phyloP scores from a whole-genome alignment of 1,284 basidiomycete genomes.

The Cerrena zonata region DNA sequence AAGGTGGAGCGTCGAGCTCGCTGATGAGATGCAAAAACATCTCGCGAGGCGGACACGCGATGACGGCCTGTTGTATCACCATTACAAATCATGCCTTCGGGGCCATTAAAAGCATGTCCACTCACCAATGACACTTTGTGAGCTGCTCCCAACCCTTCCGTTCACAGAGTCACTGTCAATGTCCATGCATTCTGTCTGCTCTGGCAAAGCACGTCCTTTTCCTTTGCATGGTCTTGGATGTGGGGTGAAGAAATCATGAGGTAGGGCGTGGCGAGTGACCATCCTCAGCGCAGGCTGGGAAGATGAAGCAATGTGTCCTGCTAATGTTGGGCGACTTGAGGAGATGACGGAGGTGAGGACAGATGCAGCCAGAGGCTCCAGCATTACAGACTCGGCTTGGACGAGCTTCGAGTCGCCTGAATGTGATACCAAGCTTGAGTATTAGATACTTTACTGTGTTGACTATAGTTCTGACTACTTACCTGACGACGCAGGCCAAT shows the following conservation, averaged over 20 bases:
- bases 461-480: neutral
- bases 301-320: conserved; percentile 17
- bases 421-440: neutral
- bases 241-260: conserved; percentile 51
- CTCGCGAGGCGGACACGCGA: conserved; percentile 9
- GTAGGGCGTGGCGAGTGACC: conserved; percentile 25
- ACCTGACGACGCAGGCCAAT: conserved; percentile 1
- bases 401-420: neutral
- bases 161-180: conserved; percentile 9
- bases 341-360: conserved; percentile 47
- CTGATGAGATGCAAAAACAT: conserved; percentile 13
- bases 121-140: neutral
- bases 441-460: neutral
- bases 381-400: conserved; percentile 25
- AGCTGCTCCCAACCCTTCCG: conserved; percentile 6
- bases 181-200: conserved; percentile 20
- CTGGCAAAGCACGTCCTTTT: conserved; percentile 41
- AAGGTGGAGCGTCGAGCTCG: conserved; percentile 5
- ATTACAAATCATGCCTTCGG: neutral
- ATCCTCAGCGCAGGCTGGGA: conserved; percentile 20
- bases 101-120: neutral
- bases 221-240: conserved; percentile 43
- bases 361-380: conserved; percentile 48
- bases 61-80: conserved; percentile 6
- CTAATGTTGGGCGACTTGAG: conserved; percentile 35